Percentiles rank a stretch among this genome's conserved stretches.
phyloP scores from a whole-genome alignment of 805 yeast genomes.

The Hanseniaspora nectarophila region DNA sequence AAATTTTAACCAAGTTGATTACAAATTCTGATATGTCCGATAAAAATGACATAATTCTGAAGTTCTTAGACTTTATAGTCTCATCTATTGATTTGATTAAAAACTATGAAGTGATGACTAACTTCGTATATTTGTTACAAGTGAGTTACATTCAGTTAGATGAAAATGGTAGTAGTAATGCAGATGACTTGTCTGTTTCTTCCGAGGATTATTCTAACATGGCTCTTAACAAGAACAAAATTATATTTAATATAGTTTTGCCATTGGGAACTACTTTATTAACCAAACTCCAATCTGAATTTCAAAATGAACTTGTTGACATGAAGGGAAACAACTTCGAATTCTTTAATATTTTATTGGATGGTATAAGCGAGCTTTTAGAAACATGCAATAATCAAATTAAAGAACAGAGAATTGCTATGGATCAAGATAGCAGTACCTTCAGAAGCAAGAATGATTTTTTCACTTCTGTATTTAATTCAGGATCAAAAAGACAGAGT shows the following conservation, averaged over 20 bases:
- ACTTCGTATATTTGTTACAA: constrained; percentile 36
- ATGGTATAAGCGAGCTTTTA: constrained; percentile 58
- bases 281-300: constrained; percentile 22
- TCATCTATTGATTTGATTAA: constrained; percentile 38
- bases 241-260: constrained; percentile 44
- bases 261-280: constrained; percentile 39
- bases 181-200: not conserved
- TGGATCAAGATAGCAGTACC: not conserved
- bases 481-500: not conserved
- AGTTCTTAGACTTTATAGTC: constrained; percentile 36
- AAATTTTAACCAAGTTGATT: not conserved
- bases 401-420: constrained; percentile 16
- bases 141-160: constrained; percentile 39
- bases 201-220: not conserved
- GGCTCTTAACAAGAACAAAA: constrained; percentile 23
- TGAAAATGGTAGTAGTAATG: constrained; percentile 17
- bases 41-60: constrained; percentile 24
- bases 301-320: constrained; percentile 17
- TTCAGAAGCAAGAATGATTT: constrained; percentile 7
- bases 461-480: constrained; percentile 1
- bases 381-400: constrained; percentile 19
- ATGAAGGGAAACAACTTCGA: constrained; percentile 34
- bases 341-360: constrained; percentile 35
- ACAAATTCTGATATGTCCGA: constrained; percentile 22
- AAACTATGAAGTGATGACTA: constrained; percentile 29